Evolutionary conservation across 306 rosid genomes (phyloP).

Genomic region (Cajanus cajan): DNA sequence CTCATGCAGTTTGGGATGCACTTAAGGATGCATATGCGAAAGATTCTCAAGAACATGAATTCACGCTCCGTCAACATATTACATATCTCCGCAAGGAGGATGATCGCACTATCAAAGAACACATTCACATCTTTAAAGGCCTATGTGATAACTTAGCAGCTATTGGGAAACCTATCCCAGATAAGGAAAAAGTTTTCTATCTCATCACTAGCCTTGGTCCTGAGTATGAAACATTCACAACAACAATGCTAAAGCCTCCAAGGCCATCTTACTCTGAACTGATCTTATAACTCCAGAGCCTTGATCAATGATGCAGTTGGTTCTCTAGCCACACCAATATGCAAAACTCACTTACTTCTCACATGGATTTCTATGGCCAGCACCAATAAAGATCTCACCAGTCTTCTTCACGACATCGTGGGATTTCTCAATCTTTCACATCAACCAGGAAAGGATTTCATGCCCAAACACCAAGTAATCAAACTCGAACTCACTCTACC

Average conservation of each 20-base stretch:
- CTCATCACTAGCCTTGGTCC: background rate
- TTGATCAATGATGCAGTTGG: background rate
- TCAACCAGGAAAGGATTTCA: background rate
- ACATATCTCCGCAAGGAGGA: background rate
- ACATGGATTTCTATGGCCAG: background rate
- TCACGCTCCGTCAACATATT: background rate
- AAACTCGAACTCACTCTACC: background rate
- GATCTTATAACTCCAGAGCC: background rate
- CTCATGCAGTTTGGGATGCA: background rate
- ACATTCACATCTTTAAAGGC: background rate
- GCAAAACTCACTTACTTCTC: background rate
- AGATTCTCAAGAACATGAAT: constrained; percentile 12
- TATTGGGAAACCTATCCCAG: background rate
- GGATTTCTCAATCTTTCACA: background rate
- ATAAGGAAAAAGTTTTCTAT: background rate
- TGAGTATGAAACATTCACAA: background rate
- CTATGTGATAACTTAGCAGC: background rate
- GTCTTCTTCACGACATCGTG: too few relatives aligned
- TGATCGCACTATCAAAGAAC: background rate
- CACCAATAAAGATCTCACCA: too few relatives aligned
- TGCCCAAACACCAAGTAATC: background rate
- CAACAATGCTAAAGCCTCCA: background rate
- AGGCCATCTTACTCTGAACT: background rate
- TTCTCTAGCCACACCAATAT: too few relatives aligned
- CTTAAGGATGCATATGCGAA: background rate